Evolutionary conservation across 495 filamentous ascomycete species (phyloP).

Genomic region (Pseudevernia furfuracea): DNA sequence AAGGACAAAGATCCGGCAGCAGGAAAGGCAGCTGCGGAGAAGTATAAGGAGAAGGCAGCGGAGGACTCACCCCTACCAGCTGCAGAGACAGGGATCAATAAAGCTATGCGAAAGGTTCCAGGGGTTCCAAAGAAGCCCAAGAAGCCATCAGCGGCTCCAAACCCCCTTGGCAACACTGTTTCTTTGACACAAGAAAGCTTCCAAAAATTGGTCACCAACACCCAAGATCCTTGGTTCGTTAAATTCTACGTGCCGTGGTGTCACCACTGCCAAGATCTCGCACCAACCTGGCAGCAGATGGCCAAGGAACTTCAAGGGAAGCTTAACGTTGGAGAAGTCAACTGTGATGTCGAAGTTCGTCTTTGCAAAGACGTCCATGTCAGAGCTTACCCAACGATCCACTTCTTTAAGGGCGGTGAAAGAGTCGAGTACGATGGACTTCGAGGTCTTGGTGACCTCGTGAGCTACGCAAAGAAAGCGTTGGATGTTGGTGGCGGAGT

Average conservation of each 20-base stretch:
- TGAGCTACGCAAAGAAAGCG: conserved; percentile 79
- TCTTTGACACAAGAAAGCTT: conserved; percentile 78
- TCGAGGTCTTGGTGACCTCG: conserved; percentile 83
- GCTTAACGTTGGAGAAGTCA: conserved; percentile 91
- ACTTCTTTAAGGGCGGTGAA: conserved; percentile 90
- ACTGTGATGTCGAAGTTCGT: conserved; percentile 75
- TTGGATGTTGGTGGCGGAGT: conserved; percentile 69
- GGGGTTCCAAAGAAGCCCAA: conserved; percentile 36
- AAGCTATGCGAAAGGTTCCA: conserved; percentile 18
- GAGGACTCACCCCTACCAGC: conserved; percentile 16
- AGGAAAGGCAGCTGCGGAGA: conserved; percentile 39
- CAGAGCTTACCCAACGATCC: conserved; percentile 74
- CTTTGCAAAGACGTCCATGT: conserved; percentile 86
- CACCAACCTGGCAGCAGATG: conserved; percentile 82
- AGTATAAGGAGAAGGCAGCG: conserved; percentile 34
- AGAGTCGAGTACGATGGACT: conserved; percentile 88
- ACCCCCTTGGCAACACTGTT: conserved; percentile 65
- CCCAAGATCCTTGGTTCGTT: conserved; percentile 91
- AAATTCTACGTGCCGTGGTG: conserved; percentile 99
- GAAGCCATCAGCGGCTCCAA: conserved; percentile 48
- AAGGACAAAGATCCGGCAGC: conserved; percentile 46
- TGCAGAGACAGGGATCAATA: conserved; percentile 27
- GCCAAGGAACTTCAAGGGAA: conserved; percentile 79
- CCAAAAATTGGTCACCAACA: conserved; percentile 74
- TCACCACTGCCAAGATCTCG: conserved; percentile 85